Conservation (phyloP, 129 eudicot genomes). For the Pittosporum tobira region DNA sequence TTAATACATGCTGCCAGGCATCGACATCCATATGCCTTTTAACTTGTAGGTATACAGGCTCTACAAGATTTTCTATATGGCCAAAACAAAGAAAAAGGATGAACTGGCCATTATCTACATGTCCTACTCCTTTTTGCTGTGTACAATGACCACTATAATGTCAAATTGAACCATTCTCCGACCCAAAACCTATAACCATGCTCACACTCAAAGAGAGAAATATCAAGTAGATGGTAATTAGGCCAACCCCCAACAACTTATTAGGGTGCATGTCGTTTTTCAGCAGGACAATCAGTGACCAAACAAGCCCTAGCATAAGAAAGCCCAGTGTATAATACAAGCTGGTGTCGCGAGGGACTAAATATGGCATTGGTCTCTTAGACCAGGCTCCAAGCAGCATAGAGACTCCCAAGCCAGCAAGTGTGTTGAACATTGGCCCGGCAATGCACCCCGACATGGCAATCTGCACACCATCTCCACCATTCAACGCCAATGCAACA, state of each 20-base stretch:
- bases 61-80: not conserved
- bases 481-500: conserved; percentile 57
- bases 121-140: not conserved
- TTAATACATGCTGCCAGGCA: not conserved
- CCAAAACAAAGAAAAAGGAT: not conserved
- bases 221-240: conserved; percentile 44
- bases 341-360: conserved; percentile 45
- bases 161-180: conserved; percentile 27
- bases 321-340: conserved; percentile 64
- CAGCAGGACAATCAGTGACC: conserved; percentile 71
- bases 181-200: conserved; percentile 36
- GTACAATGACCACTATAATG: conserved; percentile 8
- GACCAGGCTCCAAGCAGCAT: conserved; percentile 73
- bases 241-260: conserved; percentile 56
- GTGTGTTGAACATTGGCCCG: conserved; percentile 85
- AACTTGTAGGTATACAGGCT: not conserved
- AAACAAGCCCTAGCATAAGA: conserved; percentile 43
- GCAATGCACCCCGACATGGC: conserved; percentile 88
- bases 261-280: conserved; percentile 55
- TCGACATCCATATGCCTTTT: not conserved
- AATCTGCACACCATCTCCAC: conserved; percentile 77
- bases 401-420: conserved; percentile 70
- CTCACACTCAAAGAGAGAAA: conserved; percentile 42
- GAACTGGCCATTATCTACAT: conserved; percentile 6
- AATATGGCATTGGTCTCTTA: conserved; percentile 38